These are phyloP conservation scores for Colletotrichum karsti DNA, from an alignment of 2,329 filamentous ascomycete genomes.

Conservation along the genomic window DNA sequence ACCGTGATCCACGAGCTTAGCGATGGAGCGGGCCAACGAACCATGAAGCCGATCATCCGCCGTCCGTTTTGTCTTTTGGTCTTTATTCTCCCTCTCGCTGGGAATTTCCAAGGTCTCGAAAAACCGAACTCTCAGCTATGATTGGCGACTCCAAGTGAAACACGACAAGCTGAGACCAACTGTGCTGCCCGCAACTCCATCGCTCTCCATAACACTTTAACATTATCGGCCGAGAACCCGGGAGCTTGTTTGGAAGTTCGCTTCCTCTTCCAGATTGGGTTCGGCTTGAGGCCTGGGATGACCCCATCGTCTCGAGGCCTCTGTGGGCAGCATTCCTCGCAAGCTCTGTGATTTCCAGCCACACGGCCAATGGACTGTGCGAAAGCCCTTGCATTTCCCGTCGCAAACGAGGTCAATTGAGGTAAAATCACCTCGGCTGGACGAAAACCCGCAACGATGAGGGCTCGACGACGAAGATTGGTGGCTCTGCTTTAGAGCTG, in stretches of 20 bases:
- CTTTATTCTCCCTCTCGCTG: not conserved
- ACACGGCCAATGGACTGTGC: not conserved
- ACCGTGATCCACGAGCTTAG: not conserved
- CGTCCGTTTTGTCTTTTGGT: not conserved
- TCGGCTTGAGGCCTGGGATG: not conserved
- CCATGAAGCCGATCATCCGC: not conserved
- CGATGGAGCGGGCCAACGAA: not conserved
- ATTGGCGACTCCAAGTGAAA: conserved; percentile 16
- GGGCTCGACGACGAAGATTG: not conserved
- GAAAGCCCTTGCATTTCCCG: not conserved
- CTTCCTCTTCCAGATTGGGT: conserved; percentile 13
- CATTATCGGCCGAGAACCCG: not conserved
- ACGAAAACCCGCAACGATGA: not conserved
- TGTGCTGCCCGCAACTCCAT: not conserved
- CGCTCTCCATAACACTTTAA: not conserved
- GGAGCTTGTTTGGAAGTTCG: not conserved
- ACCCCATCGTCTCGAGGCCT: not conserved
- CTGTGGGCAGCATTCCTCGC: not conserved
- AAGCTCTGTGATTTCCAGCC: not conserved
- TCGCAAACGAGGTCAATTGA: not conserved
- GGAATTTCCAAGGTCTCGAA: not conserved
- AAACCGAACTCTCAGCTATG: not conserved
- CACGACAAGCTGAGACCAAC: not conserved
- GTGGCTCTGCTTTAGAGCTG: not conserved
- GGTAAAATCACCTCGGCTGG: not conserved